Evolutionary conservation across 352 stramenopile genomes (phyloP), one percentile per base, ranked within the genome.

Genomic region (Paralagenidium karlingii): DNA sequence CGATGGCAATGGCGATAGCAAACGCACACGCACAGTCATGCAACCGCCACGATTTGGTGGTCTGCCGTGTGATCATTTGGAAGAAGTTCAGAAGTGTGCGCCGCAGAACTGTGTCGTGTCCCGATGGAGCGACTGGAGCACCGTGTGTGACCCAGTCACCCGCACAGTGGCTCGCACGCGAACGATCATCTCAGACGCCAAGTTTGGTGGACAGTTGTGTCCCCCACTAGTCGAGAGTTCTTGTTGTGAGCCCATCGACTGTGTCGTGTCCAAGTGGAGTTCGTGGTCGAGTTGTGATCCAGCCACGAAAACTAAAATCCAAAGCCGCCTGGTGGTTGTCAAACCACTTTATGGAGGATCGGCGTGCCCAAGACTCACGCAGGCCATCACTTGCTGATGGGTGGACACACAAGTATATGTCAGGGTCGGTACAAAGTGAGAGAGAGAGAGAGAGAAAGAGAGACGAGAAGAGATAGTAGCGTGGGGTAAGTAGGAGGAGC

Each of bases 161-260:
- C 75, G 74, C 33, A 76, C 47, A 12, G 65, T 75, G 43, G 51
- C 19, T 5, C 65, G 66, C 32, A 76, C 47, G 20, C 66, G 71
- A 1, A 45, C 54, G 5, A 43, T 81, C 8, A 43, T 62, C 4
- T 43, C 55, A 32, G 32, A 43, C 3, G 51, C 66, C 0, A 50
- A 55, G 22, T 62, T 53, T 9, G 59, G 58, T 18, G 71, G 68
- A 7, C 58, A 39, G 38, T 26, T 36, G 10, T 82, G 67, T 39
- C 59, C 67, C 0, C 38, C 34, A 8, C 50, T 77, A 19, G 45
- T 36, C 4, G 32, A 52, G 10, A 51, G 53, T 6, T 16, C 20
- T 1, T 13, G 12, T 8, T 39, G 27, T 12, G 10, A 11, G 9
- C 27, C 27, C 1, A 29, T 46, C 26, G 8, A 46, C 40, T 46